These are phyloP conservation scores for Sicyos baderoa DNA, from an alignment of 306 rosid species.

Conservation along the genomic window DNA sequence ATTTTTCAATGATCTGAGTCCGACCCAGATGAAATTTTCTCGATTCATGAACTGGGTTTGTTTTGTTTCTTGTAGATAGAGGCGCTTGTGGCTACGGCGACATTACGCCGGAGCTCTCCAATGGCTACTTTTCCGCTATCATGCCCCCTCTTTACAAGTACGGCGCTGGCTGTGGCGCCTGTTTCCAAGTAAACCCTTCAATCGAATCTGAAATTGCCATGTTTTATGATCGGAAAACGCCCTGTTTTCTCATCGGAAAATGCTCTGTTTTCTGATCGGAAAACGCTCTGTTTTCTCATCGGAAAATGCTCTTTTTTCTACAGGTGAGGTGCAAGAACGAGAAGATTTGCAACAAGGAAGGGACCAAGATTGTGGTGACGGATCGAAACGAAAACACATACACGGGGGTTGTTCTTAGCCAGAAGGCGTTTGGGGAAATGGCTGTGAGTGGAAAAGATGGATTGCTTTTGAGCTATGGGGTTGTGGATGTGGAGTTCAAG, in stretches of 20 bases:
- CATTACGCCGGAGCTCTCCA: slow-evolving; percentile 39
- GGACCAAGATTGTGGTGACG: slow-evolving; percentile 51
- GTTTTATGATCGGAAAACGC: no score
- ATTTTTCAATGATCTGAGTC: background rate
- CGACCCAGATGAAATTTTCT: background rate
- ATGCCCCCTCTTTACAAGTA: slow-evolving; percentile 52
- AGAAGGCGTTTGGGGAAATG: slow-evolving; percentile 61
- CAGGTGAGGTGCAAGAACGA: slow-evolving; percentile 79
- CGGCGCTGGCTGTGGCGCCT: slow-evolving; percentile 88
- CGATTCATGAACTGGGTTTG: slow-evolving; percentile 29
- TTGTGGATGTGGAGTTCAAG: slow-evolving; percentile 63
- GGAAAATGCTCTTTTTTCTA: background rate
- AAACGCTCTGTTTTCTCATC: background rate
- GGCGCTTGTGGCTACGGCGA: slow-evolving; percentile 95
- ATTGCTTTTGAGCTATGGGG: slow-evolving; percentile 46
- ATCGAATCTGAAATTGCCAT: no score
- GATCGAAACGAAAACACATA: slow-evolving; percentile 51
- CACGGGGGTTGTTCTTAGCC: slow-evolving; percentile 67
- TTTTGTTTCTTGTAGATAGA: slow-evolving; percentile 32
- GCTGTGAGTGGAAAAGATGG: slow-evolving; percentile 43
- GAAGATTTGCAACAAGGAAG: slow-evolving; percentile 38
- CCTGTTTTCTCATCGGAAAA: no score
- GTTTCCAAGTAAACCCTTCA: slow-evolving; percentile 52
- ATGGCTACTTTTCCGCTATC: slow-evolving; percentile 58
- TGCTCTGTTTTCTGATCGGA: no score